Conservation (phyloP, 805 yeast species). For the Yamadazyma takamatsuzukensis region DNA sequence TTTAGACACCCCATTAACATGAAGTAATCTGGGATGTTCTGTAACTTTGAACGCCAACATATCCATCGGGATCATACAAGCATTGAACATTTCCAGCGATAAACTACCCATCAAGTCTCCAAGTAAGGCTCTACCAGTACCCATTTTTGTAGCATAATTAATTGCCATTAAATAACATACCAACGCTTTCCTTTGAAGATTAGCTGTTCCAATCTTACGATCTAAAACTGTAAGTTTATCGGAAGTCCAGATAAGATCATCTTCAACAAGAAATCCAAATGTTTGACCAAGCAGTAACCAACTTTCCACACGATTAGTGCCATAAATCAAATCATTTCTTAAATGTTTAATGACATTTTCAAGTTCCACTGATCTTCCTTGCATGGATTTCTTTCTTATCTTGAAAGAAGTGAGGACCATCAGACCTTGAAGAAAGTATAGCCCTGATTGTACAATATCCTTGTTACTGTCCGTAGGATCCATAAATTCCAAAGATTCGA, state of each 20-base stretch:
- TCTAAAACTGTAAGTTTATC: conserved; percentile 70
- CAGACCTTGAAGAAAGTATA: conserved; percentile 68
- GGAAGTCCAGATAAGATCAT: conserved; percentile 88
- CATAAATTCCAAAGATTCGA: conserved; percentile 23
- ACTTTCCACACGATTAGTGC: conserved; percentile 69
- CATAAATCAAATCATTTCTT: conserved; percentile 61
- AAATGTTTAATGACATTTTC: conserved; percentile 69
- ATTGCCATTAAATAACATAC: conserved; percentile 75
- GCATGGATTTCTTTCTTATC: conserved; percentile 69
- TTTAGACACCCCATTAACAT: conserved; percentile 19
- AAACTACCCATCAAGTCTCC: conserved; percentile 49
- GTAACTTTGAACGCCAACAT: conserved; percentile 52
- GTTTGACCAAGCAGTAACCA: conserved; percentile 86
- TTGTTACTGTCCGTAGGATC: conserved; percentile 4
- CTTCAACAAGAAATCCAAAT: conserved; percentile 75
- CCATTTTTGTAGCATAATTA: conserved; percentile 30
- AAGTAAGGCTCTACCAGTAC: conserved; percentile 19
- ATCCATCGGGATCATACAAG: conserved; percentile 60
- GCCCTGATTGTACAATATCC: conserved; percentile 45
- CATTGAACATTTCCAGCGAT: conserved; percentile 58
- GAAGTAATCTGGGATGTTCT: conserved; percentile 31
- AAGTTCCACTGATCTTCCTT: conserved; percentile 77
- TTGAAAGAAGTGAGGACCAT: conserved; percentile 65
- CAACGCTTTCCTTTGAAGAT: conserved; percentile 64
- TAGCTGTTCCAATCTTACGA: conserved; percentile 56